Evolutionary conservation across 495 filamentous ascomycete genomes (phyloP), one percentile per base, ranked within the genome.

Genomic region (Tetracladium setigerum): DNA sequence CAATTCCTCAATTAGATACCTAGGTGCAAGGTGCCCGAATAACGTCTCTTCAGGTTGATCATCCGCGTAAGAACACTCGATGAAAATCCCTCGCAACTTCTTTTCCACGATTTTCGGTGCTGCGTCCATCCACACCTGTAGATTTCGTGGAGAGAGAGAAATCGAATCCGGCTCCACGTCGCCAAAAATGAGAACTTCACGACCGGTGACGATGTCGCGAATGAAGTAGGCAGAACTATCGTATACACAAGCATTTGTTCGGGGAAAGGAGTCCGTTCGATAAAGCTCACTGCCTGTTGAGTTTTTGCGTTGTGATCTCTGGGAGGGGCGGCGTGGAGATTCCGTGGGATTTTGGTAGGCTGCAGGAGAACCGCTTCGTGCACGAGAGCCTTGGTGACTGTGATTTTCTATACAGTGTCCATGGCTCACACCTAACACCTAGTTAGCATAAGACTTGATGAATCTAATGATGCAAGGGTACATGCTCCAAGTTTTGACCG

Each of bases 221-320:
- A 98, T 79, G 64, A 98, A 96, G 62, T 86, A 98, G 0, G 86
- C 92, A 2, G 87, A 88, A 60, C 84, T 90, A 61, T 98, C 89
- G 38, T 79, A 77, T 0, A 84, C 79, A 41, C 79, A 90, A 38
- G 55, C 61, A 27, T 7, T 27, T 27, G 22, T 27, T 38, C 36
- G 33, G n/a, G 27, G 17, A 5, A 18, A 27, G 12, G 38, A 27
- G 7, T 27, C 22, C 7, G 22, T 27, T 3, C 22, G 43, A 7
- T 38, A 16, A 34, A 18, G 19, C 8, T 22, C 19, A 16, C 18
- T 46, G 43, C n/a, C 38, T 2, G 22, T 40, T 10, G 34, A 18
- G n/a, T 33, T n/a, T 37, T 34, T 17, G 14, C 38, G 52, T 18
- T 46, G 53, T 17, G 50, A 52, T 19, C 5, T 44, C 16, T 17